These are phyloP conservation scores for Colletotrichum tofieldiae DNA, from an alignment of 2,329 filamentous ascomycete genomes.

Conservation along the genomic window DNA sequence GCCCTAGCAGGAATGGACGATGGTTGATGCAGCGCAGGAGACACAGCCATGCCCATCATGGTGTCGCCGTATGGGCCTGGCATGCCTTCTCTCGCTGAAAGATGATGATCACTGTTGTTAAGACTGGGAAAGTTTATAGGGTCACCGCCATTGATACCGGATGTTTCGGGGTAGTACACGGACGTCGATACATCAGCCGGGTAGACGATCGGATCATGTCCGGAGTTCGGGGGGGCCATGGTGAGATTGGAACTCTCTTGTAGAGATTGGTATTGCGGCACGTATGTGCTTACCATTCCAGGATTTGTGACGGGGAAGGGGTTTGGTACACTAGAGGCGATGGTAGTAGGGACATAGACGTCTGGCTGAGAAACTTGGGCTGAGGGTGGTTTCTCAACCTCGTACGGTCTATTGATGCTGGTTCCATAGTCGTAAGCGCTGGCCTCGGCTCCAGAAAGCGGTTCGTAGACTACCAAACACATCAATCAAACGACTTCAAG, in stretches of 20 bases:
- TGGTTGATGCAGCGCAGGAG: conserved; percentile 22
- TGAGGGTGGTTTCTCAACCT: conserved; percentile 48
- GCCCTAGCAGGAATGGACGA: conserved; percentile 13
- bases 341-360: conserved; percentile 45
- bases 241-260: conserved; percentile 51
- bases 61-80: conserved; percentile 20
- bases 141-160: neutral
- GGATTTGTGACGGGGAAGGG: conserved; percentile 51
- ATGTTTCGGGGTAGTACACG: conserved; percentile 46
- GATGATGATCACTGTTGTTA: conserved; percentile 6
- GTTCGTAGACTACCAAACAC: conserved; percentile 52
- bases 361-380: conserved; percentile 39
- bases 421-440: conserved; percentile 49
- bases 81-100: conserved; percentile 14
- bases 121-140: neutral
- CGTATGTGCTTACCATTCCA: conserved; percentile 49
- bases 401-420: conserved; percentile 52
- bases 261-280: conserved; percentile 55
- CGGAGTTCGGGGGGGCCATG: conserved; percentile 47
- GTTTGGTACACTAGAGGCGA: conserved; percentile 48
- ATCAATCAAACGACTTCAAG: conserved; percentile 1
- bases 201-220: conserved; percentile 60
- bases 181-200: conserved; percentile 47
- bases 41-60: conserved; percentile 25
- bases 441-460: conserved; percentile 46